Base-by-base conservation (phyloP, 371 early-diverging fungal species). In the Haplosporangium sp. region DNA sequence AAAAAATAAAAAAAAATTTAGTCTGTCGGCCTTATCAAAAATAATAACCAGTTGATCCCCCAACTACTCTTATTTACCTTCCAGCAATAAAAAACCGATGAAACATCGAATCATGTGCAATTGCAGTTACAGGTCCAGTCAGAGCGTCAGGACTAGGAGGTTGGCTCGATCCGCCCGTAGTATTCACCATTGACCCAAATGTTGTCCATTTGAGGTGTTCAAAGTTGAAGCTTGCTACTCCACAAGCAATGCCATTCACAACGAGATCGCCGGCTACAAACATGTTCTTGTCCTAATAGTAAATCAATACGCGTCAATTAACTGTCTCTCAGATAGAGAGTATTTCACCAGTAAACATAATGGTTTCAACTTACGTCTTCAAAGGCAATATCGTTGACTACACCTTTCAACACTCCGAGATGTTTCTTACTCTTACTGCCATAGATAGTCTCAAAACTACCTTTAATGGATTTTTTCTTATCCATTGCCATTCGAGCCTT, bases 221-320 rank as follows among this genome's bases (percentile, higher is more conserved):
- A 68, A 86, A 89, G 65, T 89, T 87, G 60, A 83, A 89, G 50
- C 88, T 74, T 0, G 85, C 88, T 17, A 87, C 84, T 8, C 84
- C 83, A 4, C 85, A 72, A 1, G 82, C 67, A 2, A 84, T 64
- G 0, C 84, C 87, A 42, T 82, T 73, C 35, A 91, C 72, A 8
- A 67, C 63, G 48, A 91, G 40, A 63, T 89, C 86, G 6, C 91
- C 91, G 6, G 85, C 87, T 2, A 83, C 86, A 15, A 85, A 72
- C 27, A 87, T 75, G 58, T 84, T 78, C 69, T 74, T 83, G 78
- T 86, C 81, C 69, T 83, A 62, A 3, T 45, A 7, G 34, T 34
- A 55, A n/a, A 17, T n/a, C 38, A 20, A 42, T 5, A 50, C 27
- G 42, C 13, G 20, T 53, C 20, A 19, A 13, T 13, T 13, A 7